phyloP scores from a whole-genome alignment of 768 basidiomycete species.

The Kockovaella imperatae region DNA sequence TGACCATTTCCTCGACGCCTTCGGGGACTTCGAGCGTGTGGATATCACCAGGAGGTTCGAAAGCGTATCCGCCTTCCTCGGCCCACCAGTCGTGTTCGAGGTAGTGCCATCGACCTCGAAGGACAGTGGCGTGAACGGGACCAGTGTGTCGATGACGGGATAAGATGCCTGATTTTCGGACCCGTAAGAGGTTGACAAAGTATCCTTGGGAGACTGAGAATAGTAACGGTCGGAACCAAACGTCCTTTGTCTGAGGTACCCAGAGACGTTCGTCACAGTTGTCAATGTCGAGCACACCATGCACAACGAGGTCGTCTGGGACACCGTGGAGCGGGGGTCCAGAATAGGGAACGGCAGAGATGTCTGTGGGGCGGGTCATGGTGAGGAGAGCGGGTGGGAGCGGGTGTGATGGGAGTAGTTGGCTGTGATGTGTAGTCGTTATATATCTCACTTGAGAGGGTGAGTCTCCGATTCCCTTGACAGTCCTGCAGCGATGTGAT shows the following conservation, averaged over 20 bases:
- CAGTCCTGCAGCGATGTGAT: too few relatives aligned
- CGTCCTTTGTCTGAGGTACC: conserved; percentile 9
- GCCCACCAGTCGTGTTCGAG: conserved; percentile 15
- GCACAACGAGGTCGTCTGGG: conserved; percentile 12
- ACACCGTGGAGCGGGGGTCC: conserved; percentile 9
- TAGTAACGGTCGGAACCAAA: conserved; percentile 13
- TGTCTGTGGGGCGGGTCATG: conserved; percentile 12
- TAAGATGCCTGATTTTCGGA: conserved; percentile 14
- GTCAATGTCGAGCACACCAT: conserved; percentile 6
- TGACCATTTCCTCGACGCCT: conserved; percentile 16
- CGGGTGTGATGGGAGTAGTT: background rate
- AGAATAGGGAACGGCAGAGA: conserved; percentile 7
- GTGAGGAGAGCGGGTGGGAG: background rate
- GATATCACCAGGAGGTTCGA: conserved; percentile 16
- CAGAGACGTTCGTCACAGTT: conserved; percentile 13
- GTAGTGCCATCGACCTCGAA: conserved; percentile 11
- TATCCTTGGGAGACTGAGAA: conserved; percentile 11
- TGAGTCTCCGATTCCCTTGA: too few relatives aligned
- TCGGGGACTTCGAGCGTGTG: conserved; percentile 15
- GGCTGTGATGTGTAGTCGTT: background rate
- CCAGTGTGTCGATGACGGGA: conserved; percentile 14
- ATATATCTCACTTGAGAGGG: background rate
- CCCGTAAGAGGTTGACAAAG: conserved; percentile 16
- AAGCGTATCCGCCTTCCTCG: conserved; percentile 12
- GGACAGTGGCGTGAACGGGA: conserved; percentile 11